Evolutionary conservation across 176 grass and related monocot genomes (phyloP), one percentile per base, ranked within the genome.

Genomic region (Aegilops tauschii): DNA sequence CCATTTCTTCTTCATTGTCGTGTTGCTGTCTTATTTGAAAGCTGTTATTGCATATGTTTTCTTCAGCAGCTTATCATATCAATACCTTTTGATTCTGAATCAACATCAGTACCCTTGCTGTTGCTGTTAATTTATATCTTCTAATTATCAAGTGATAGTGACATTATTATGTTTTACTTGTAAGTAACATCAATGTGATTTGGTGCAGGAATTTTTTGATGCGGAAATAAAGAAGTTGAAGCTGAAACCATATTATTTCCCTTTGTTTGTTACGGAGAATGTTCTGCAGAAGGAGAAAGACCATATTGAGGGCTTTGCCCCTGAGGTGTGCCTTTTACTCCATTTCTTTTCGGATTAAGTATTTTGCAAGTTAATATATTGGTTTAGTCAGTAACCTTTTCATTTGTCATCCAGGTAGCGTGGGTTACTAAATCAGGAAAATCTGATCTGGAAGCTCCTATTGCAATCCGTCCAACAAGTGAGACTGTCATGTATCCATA

Each of bases 271-370:
- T 70, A 98, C 93, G 69, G 96, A 98, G 82, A 98, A 90, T 91
- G 93, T 98, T 30, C 88, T 98, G 13, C 93, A 98, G 66, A 98
- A 92, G 79, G 96, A 98, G 70, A 98, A 98, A 76, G 96, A 96
- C 63, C 96, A 98, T 76, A 95, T 98, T 69, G 96, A 98, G 85
- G 96, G 96, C 68, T 98, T 98, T 88, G 96, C 96, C 84, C 96
- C 96, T 42, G 93, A 98, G 95, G 95, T 98, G 20, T 63, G 77
- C 21, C 40, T 77, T 89, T 20, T 17, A 16, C 17, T 80, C 72
- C 72, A 45, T 64, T 44, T 68, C 23, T 86, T 83, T 44, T 49
- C 36, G 34, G 36, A 8, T 39, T 1, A 3, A 44, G 29, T 28
- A 61, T 30, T 86, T 79, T 81, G 1, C 29, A 32, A 70, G 31